Conservation (phyloP, 805 yeast species). For the Lipomyces yamadae region DNA sequence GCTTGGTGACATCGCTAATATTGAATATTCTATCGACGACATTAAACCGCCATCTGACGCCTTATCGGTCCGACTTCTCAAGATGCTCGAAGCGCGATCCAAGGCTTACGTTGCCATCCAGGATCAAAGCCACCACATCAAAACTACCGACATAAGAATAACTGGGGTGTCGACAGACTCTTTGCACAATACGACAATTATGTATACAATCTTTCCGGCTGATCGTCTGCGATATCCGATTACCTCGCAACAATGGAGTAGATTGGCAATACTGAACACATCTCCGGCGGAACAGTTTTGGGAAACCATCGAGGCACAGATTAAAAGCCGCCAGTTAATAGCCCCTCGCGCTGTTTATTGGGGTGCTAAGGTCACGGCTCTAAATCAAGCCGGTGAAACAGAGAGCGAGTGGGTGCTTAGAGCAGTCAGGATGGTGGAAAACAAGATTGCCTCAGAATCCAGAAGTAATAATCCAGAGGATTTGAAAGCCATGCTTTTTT, state of each 20-base stretch:
- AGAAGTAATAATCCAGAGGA: background rate
- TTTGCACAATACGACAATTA: constrained; percentile 7
- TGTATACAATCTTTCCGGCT: constrained; percentile 24
- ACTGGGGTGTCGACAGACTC: constrained; percentile 13
- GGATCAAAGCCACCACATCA: constrained; percentile 4
- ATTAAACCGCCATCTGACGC: background rate
- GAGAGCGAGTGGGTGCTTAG: constrained; percentile 6
- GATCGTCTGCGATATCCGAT: constrained; percentile 28
- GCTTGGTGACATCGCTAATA: constrained; percentile 4
- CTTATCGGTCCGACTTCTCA: background rate
- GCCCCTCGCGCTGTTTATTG: constrained; percentile 20
- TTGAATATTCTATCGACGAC: background rate
- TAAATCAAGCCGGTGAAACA: background rate
- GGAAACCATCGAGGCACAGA: background rate
- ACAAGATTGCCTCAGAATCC: background rate
- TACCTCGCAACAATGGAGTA: constrained; percentile 17
- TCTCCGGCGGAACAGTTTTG: constrained; percentile 8
- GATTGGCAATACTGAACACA: constrained; percentile 14
- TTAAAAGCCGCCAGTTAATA: background rate
- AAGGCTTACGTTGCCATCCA: constrained; percentile 1
- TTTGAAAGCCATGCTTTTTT: constrained; percentile 3
- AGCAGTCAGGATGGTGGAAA: background rate
- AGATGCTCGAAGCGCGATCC: background rate
- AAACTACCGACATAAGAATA: constrained; percentile 11
- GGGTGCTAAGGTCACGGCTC: constrained; percentile 18